Evolutionary conservation across 306 rosid genomes (phyloP), one percentile per base, ranked within the genome.

Genomic region (Cicer cuneatum): DNA sequence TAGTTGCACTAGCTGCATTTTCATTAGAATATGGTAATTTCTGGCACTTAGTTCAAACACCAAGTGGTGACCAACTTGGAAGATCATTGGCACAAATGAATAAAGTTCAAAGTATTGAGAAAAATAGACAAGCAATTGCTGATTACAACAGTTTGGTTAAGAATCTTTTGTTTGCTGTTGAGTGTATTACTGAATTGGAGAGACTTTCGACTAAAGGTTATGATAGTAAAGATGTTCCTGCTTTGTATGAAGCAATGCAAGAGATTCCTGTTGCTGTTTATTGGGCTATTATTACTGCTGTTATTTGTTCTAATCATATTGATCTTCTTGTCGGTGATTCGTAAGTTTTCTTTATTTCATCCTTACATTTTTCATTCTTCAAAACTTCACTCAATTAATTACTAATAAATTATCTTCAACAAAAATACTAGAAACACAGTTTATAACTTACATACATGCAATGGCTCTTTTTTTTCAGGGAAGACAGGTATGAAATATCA

Each of bases 141-240:
- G 85, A 84, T 4, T 76, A 45, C 5, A 76, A 77, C 71, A 9
- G 12, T 43, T 21, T 84, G 51, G 83, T 84, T 0, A 73, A 73
- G 45, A 84, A 53, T 49, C 15, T 81, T 2, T 7, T 86, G 65
- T 72, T 69, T 2, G 86, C 86, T 16, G 88, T 89, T 19, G 86
- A 80, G 63, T 78, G 88, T 75, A 76, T 92, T 59, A 47, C 83
- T 45, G 85, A 88, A 81, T 64, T 88, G 79, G 85, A 84, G 71
- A 82, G 70, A 60, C 82, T 88, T 21, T 77, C 79, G 1, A 68
- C 77, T 16, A 78, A 84, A 80, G 85, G 85, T 1, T 72, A 66
- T 62, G 80, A 84, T 12, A 6, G 43, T 8, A 73, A 68, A 58
- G 80, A 82, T 52, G 82, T 84, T 5, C 87, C 87, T 0, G 75